Percentiles rank a stretch among this genome's conserved stretches.
Conservation (phyloP, 148 eudicot genomes). For the Cornus kousa region DNA sequence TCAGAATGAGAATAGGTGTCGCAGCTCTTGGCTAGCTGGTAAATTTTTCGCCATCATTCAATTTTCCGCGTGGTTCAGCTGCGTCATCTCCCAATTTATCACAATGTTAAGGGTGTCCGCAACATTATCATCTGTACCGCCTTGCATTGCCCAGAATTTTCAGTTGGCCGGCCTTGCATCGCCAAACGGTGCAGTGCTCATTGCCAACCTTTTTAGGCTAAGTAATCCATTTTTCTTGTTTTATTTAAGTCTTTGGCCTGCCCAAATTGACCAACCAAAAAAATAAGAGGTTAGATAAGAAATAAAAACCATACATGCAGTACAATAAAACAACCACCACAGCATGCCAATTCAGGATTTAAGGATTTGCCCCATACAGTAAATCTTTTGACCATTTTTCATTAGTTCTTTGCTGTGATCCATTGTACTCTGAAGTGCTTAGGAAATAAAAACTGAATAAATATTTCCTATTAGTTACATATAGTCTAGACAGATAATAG, state of each 20-base stretch:
- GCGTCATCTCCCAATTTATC: not conserved
- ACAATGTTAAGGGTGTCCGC: too few species aligned
- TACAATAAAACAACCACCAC: not conserved
- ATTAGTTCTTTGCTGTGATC: not conserved
- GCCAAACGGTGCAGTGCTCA: not conserved
- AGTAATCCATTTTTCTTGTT: not conserved
- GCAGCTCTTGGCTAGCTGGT: not conserved
- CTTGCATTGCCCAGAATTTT: too few species aligned
- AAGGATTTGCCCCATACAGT: not conserved
- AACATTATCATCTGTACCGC: not conserved
- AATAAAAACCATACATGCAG: not conserved
- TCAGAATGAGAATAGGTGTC: not conserved
- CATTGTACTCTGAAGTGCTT: not conserved
- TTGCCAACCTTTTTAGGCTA: constrained; percentile 1
- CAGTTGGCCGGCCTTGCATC: too few species aligned
- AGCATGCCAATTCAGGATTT: not conserved
- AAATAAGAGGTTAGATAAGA: not conserved
- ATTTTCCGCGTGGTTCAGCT: not conserved
- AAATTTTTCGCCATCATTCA: not conserved
- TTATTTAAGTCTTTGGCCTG: not conserved
- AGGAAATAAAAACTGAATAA: too few species aligned
- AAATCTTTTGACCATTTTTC: not conserved
- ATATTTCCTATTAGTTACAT: not conserved
- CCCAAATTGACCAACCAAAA: not conserved
- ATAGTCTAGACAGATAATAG: not conserved